A percentile compares a stretch with the other conserved stretches of the same genome.
Conservation (phyloP, 495 filamentous ascomycete species). For the Alectoria sarmentosa region DNA sequence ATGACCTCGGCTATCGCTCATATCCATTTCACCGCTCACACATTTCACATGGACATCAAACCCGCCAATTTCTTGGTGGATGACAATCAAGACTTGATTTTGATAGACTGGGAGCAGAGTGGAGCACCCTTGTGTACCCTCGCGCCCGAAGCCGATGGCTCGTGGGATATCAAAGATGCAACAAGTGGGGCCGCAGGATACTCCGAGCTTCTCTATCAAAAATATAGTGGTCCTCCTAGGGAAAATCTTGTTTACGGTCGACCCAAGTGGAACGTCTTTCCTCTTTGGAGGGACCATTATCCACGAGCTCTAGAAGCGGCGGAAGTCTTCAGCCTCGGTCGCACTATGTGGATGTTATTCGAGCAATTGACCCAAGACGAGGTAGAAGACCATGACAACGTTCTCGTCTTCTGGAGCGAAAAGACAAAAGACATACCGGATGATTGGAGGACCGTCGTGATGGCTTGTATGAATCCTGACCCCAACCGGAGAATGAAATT, state of each 20-base stretch:
- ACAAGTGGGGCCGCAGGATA: neutral
- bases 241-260: neutral
- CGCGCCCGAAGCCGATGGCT: constrained; percentile 26
- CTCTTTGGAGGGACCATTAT: constrained; percentile 2
- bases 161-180: constrained; percentile 21
- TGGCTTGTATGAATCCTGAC: constrained; percentile 19
- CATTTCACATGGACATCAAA: constrained; percentile 29
- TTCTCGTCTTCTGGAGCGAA: constrained; percentile 15
- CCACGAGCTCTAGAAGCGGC: constrained; percentile 22
- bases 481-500: constrained; percentile 20
- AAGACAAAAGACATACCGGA: constrained; percentile 12
- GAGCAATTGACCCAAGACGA: constrained; percentile 18
- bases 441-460: constrained; percentile 19
- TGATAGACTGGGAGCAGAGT: constrained; percentile 28
- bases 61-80: constrained; percentile 27
- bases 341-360: constrained; percentile 27
- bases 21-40: constrained; percentile 18
- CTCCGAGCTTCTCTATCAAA: constrained; percentile 18
- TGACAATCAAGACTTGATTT: constrained; percentile 20
- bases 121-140: constrained; percentile 20
- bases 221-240: constrained; percentile 21
- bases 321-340: constrained; percentile 25
- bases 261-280: neutral
- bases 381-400: constrained; percentile 7
- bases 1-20: constrained; percentile 21